Evolutionary conservation across 495 filamentous ascomycete species (phyloP), one percentile per base, ranked within the genome.

Genomic region (Aspergillus campestris): DNA sequence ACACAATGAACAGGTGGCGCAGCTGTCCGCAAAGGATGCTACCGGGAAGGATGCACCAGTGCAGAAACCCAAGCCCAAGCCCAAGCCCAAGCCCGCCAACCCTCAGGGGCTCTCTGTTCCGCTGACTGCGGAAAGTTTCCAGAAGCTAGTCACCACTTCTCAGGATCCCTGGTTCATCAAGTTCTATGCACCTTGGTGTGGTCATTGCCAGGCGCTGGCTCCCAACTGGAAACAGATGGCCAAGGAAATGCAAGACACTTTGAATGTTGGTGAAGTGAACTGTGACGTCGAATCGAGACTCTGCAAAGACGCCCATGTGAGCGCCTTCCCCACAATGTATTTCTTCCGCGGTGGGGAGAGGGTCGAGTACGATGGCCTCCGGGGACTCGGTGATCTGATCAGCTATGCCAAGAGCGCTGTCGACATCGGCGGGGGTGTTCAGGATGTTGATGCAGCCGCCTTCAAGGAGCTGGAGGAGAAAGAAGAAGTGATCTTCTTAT

Each of bases 121-220:
- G 8, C 77, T 98, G 13, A 84, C 81, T 13, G 82, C 86, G 15
- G 91, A 97, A 58, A 84, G 70, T 49, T 98, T 98, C 71, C 83
- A 91, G 60, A 83, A 78, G 42, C 67, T 80, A 28, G 90, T 98
- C 18, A 94, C 88, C 4, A 84, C 81, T 57, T 87, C 89, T 0
- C 80, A 84, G 36, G 89, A 97, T 37, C 84, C 89, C 11, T 98
- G 92, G 92, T 95, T 98, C 56, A 81, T 98, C 66, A 97, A 98
- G 60, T 97, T 98, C 62, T 97, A 95, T 62, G 90, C 87, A 24
- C 92, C 92, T 1, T 97, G 92, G 92, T 98, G 92, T 61, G 78
- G 79, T 46, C 92, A 98, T 63, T 98, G 92, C 62, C 84, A 95
- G 60, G 86, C 86, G 12, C 78, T 98, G 73, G 86, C 84, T 14